Evolutionary conservation across 2,329 filamentous ascomycete genomes (phyloP).

Genomic region (Trichoderma guizhouense): DNA sequence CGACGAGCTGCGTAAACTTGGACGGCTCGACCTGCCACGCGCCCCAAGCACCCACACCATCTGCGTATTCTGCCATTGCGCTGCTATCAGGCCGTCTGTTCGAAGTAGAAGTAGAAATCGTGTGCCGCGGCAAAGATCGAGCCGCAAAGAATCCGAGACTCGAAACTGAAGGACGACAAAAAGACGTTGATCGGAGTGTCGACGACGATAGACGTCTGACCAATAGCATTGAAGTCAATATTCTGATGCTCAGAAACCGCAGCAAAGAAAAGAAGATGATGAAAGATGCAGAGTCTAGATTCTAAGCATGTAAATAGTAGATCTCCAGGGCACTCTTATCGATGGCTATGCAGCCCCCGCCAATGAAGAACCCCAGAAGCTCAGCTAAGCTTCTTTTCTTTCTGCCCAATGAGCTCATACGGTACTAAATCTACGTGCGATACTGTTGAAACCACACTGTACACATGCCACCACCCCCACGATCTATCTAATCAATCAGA

Average conservation of each 20-base stretch:
- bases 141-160: not conserved
- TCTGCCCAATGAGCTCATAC: slow-evolving; percentile 35
- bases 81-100: not conserved
- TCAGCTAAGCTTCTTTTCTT: slow-evolving; percentile 5
- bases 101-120: not conserved
- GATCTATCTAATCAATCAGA: slow-evolving; percentile 40
- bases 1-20: slow-evolving; percentile 57
- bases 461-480: slow-evolving; percentile 21
- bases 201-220: not conserved
- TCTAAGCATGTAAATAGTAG: not conserved
- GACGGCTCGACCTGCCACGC: slow-evolving; percentile 40
- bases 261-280: not conserved
- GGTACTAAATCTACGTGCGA: slow-evolving; percentile 19
- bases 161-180: not conserved
- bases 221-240: slow-evolving; percentile 21
- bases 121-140: not conserved
- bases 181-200: not conserved
- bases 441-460: not conserved
- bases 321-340: not conserved
- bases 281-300: not conserved
- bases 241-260: not conserved
- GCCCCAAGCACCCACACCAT: slow-evolving; percentile 33
- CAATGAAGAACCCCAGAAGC: not conserved
- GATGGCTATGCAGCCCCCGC: not conserved
- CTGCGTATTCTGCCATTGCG: slow-evolving; percentile 24